phyloP scores from a whole-genome alignment of 768 basidiomycete species.

The Hortiboletus flavorubellus region DNA sequence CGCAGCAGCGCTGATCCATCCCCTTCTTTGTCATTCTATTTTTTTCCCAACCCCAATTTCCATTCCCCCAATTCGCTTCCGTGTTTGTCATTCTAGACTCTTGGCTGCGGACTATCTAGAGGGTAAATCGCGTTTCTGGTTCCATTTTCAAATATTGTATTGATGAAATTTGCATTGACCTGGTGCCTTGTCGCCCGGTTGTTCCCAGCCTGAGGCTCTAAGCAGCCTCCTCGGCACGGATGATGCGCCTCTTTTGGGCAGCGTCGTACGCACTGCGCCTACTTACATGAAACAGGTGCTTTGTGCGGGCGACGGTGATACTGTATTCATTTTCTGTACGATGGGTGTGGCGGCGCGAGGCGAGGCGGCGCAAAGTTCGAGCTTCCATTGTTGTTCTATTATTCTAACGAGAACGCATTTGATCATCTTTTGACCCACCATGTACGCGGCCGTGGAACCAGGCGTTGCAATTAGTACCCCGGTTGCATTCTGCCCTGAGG shows the following conservation, averaged over 20 bases:
- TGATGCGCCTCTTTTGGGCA: not conserved
- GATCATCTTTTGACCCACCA: not conserved
- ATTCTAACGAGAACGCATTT: slow-evolving; percentile 1
- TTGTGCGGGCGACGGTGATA: slow-evolving; percentile 1
- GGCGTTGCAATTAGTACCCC: not conserved
- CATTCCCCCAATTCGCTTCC: not conserved
- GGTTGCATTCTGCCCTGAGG: too few relatives aligned
- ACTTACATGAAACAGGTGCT: not conserved
- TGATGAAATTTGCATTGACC: slow-evolving; percentile 10
- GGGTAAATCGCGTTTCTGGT: slow-evolving; percentile 35
- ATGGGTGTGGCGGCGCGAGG: not conserved
- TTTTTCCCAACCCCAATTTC: slow-evolving; percentile 6
- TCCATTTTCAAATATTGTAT: slow-evolving; percentile 18
- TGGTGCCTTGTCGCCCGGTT: slow-evolving; percentile 3
- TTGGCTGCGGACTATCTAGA: slow-evolving; percentile 67
- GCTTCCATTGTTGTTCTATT: not conserved
- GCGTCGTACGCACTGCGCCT: not conserved
- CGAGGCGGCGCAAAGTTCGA: slow-evolving; percentile 19
- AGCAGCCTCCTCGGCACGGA: not conserved
- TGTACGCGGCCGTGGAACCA: not conserved
- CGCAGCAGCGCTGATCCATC: slow-evolving; percentile 10
- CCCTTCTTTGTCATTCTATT: not conserved
- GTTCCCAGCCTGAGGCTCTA: slow-evolving; percentile 8
- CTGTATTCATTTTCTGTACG: not conserved
- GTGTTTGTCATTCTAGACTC: slow-evolving; percentile 36